Percentiles rank a stretch among this genome's conserved stretches.
Evolutionary conservation across 495 filamentous ascomycete species (phyloP).

Genomic region (Copromyces sp.): DNA sequence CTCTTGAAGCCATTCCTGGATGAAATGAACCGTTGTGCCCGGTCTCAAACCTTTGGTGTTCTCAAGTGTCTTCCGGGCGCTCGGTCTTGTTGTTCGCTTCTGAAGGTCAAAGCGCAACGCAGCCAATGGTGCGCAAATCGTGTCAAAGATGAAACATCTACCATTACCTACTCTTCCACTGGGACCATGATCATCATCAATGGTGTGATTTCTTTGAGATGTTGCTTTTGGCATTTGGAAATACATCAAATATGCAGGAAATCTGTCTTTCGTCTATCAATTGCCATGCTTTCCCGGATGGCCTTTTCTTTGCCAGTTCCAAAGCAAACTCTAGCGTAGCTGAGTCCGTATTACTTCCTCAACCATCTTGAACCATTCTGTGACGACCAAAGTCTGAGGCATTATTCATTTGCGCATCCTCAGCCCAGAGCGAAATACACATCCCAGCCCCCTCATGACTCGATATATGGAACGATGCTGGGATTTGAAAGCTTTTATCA

Average conservation of each 20-base stretch:
- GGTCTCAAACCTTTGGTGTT: slow-evolving; percentile 2
- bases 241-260: neutral
- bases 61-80: neutral
- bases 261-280: neutral
- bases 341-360: neutral
- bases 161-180: neutral
- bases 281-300: neutral
- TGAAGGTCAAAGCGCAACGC: neutral
- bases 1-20: slow-evolving; percentile 14
- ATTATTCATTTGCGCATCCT: neutral
- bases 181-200: neutral
- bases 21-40: slow-evolving; percentile 5
- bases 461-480: neutral
- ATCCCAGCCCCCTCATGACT: neutral
- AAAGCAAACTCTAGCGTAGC: neutral
- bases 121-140: neutral
- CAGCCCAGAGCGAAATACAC: neutral
- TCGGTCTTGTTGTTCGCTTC: neutral
- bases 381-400: neutral
- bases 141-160: neutral
- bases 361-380: neutral
- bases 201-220: neutral
- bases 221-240: neutral
- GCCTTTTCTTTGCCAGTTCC: neutral
- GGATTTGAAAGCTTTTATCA: neutral